Evolutionary conservation across 495 filamentous ascomycete species (phyloP).

Genomic region (Aspergillus sclerotiicarbonarius): DNA sequence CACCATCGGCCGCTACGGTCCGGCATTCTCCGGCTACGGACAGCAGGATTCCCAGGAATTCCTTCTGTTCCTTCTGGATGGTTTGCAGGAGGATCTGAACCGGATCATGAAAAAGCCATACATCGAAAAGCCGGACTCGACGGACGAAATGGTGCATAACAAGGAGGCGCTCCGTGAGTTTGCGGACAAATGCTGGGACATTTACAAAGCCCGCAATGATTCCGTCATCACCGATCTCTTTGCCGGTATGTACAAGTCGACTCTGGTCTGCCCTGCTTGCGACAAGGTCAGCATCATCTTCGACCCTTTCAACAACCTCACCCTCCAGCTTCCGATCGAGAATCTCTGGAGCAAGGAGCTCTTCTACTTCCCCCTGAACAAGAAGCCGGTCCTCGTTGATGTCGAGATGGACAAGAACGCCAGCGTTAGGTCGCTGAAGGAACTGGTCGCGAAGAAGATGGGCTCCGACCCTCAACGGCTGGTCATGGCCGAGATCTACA

Average conservation of each 20-base stretch:
- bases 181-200: slow-evolving; percentile 82
- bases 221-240: slow-evolving; percentile 94
- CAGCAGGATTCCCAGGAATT: slow-evolving; percentile 99
- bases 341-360: slow-evolving; percentile 71
- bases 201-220: slow-evolving; percentile 89
- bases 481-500: slow-evolving; percentile 76
- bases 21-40: slow-evolving; percentile 87
- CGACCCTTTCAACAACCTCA: slow-evolving; percentile 94
- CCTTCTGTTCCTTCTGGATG: slow-evolving; percentile 92
- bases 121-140: slow-evolving; percentile 96
- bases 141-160: slow-evolving; percentile 91
- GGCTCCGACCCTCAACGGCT: slow-evolving; percentile 55
- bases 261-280: slow-evolving; percentile 84
- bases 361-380: slow-evolving; percentile 68
- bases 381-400: slow-evolving; percentile 62
- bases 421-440: slow-evolving; percentile 69
- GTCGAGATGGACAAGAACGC: slow-evolving; percentile 87
- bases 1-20: slow-evolving; percentile 72
- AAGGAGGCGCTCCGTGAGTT: slow-evolving; percentile 73
- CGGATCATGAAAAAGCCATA: slow-evolving; percentile 94
- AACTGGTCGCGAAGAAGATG: slow-evolving; percentile 68
- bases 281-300: slow-evolving; percentile 98
- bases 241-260: slow-evolving; percentile 97
- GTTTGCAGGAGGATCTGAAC: slow-evolving; percentile 91
- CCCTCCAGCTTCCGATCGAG: slow-evolving; percentile 83